Evolutionary conservation across 495 filamentous ascomycete genomes (phyloP), one percentile per base, ranked within the genome.

Genomic region (Niebla homalea): DNA sequence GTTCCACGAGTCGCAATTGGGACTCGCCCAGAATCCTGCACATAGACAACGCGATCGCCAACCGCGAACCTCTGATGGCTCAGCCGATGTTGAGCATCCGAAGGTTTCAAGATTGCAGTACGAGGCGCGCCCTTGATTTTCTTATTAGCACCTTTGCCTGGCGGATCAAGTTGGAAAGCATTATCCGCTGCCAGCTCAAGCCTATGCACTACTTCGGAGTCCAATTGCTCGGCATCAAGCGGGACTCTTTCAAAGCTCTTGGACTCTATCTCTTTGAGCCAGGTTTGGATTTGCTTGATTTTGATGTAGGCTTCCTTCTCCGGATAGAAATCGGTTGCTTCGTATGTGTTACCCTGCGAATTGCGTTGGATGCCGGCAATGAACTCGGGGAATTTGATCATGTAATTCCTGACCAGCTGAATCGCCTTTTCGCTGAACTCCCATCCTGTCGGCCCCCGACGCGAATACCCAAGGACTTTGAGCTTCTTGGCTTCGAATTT

Each of bases 381-480:
- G 65, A 99, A 96, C 36, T 94, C 86, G 0, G 93, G 93, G 65
- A 99, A 99, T 25, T 75, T 83, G 46, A 79, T 79, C 84, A 96
- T 96, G 65, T 97, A 99, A 47, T 89, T 75, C 42, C 74, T 70
- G 6, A 99, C 72, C 50, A 99, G 67, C 5, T 78, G 71, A 41
- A 94, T 71, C 8, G 93, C 87, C 57, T 89, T 87, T 48, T 77
- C 72, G 59, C 87, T 94, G 60, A 92, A 97, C 65, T 97, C 93
- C 93, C 93, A 99, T 8, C 93, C 93, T 14, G 74, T 81, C 12
- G 78, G 72, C 16, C 79, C 79, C 43, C 85, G 85, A 52, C 88
- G 87, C 16, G 90, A 94, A 62, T 96, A 99, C 5, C 93, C 93
- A 15, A 97, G 72, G 5, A 99, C 93, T 65, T 99, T 99, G 49